These are phyloP conservation scores for Penicillium palitans DNA, from an alignment of 2,329 filamentous ascomycete species.

Conservation along the genomic window DNA sequence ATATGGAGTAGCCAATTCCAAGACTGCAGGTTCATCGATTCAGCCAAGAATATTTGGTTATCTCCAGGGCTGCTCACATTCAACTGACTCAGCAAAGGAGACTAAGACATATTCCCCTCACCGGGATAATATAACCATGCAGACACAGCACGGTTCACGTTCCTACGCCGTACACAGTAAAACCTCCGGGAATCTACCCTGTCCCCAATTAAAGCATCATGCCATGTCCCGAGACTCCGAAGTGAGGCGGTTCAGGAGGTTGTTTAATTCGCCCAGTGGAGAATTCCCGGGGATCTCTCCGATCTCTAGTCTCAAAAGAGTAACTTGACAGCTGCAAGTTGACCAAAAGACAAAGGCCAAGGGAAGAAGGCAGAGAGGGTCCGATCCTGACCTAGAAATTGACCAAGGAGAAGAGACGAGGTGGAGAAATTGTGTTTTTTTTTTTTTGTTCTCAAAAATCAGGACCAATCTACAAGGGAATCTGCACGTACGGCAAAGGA, in stretches of 20 bases:
- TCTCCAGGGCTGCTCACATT: background rate
- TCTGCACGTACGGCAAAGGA: conserved; percentile 6
- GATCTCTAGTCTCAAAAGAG: conserved; percentile 31
- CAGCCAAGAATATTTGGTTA: background rate
- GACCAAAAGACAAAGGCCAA: conserved; percentile 10
- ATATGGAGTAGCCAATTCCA: background rate
- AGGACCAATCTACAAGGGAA: conserved; percentile 4
- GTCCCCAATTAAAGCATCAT: background rate
- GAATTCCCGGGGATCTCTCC: conserved; percentile 31
- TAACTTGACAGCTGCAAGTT: conserved; percentile 34
- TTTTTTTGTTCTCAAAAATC: background rate
- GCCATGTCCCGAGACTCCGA: conserved; percentile 6
- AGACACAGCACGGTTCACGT: conserved; percentile 23
- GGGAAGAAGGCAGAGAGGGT: conserved; percentile 1
- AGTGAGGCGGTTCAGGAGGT: conserved; percentile 15
- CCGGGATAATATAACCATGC: background rate
- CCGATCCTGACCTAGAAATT: background rate
- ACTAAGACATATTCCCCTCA: background rate
- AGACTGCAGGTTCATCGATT: background rate
- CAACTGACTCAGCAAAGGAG: background rate
- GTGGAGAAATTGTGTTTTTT: background rate
- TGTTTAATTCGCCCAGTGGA: conserved; percentile 24
- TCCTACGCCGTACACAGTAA: conserved; percentile 20
- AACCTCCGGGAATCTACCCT: conserved; percentile 19
- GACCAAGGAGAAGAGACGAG: background rate